Evolutionary conservation across 2,329 filamentous ascomycete genomes (phyloP).

Genomic region (Xylariaceae sp.): DNA sequence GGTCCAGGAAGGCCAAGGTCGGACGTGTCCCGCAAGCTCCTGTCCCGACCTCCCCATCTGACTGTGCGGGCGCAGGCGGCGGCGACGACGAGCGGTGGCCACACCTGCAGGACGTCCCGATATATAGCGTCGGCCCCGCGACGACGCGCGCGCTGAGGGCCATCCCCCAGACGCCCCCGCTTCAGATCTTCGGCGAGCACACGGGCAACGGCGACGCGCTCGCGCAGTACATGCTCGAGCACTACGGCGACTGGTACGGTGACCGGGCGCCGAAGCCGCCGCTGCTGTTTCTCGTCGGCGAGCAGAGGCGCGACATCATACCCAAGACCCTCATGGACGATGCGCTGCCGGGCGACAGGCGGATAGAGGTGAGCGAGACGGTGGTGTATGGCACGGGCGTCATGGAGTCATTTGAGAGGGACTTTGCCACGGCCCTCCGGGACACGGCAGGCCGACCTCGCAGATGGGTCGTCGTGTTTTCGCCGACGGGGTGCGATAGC

Average conservation of each 20-base stretch:
- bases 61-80: constrained; percentile 10
- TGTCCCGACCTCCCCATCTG: constrained; percentile 15
- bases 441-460: constrained; percentile 30
- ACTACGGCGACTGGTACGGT: constrained; percentile 56
- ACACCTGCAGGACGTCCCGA: constrained; percentile 46
- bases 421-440: constrained; percentile 50
- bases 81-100: constrained; percentile 35
- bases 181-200: constrained; percentile 68
- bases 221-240: constrained; percentile 67
- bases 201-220: constrained; percentile 80
- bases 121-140: constrained; percentile 77
- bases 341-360: constrained; percentile 36
- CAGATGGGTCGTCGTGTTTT: constrained; percentile 73
- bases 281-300: constrained; percentile 81
- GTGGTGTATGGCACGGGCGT: constrained; percentile 83
- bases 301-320: constrained; percentile 84
- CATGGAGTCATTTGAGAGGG: constrained; percentile 65
- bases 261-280: constrained; percentile 44
- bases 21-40: constrained; percentile 10
- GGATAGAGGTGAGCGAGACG: constrained; percentile 66
- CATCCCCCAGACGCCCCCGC: constrained; percentile 38
- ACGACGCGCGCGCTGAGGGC: constrained; percentile 66
- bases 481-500: constrained; percentile 55
- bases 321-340: constrained; percentile 66
- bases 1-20: constrained; percentile 45